phyloP scores from a whole-genome alignment of 345 rosid species.

The Erucastrum elatum region DNA sequence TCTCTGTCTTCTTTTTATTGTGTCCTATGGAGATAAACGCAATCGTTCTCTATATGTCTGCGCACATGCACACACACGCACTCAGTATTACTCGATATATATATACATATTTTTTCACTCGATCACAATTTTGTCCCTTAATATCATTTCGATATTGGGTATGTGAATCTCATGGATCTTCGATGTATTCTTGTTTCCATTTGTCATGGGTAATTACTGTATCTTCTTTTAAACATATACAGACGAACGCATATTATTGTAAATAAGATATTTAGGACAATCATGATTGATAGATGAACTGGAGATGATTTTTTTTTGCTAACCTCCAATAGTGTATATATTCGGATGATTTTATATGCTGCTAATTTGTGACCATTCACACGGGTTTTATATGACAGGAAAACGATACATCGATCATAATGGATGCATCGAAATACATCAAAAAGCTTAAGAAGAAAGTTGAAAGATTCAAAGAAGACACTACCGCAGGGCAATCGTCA shows the following conservation, averaged over 20 bases:
- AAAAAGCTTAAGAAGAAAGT: conserved; percentile 75
- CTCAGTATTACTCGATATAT: not conserved
- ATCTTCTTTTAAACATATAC: not conserved
- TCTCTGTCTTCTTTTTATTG: not conserved
- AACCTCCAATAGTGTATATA: not conserved
- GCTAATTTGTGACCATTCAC: conserved; percentile 10
- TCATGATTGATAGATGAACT: conserved; percentile 17
- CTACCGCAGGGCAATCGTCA: conserved; percentile 35
- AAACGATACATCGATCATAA: conserved; percentile 63
- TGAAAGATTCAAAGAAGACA: conserved; percentile 62
- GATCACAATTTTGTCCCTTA: conserved; percentile 4
- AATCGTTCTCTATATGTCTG: not conserved
- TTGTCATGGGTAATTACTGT: not conserved
- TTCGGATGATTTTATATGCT: conserved; percentile 1
- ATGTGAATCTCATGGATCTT: conserved; percentile 11
- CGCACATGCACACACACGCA: not conserved
- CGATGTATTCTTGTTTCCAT: not conserved
- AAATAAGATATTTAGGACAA: not conserved
- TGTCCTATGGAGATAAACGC: not conserved
- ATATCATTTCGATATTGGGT: not conserved
- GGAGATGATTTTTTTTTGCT: not conserved
- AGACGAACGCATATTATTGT: conserved; percentile 3
- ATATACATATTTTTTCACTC: not conserved
- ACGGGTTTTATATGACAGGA: conserved; percentile 44
- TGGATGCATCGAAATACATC: conserved; percentile 88